Evolutionary conservation across 2,329 filamentous ascomycete species (phyloP).

Genomic region (Blastomyces parvus): DNA sequence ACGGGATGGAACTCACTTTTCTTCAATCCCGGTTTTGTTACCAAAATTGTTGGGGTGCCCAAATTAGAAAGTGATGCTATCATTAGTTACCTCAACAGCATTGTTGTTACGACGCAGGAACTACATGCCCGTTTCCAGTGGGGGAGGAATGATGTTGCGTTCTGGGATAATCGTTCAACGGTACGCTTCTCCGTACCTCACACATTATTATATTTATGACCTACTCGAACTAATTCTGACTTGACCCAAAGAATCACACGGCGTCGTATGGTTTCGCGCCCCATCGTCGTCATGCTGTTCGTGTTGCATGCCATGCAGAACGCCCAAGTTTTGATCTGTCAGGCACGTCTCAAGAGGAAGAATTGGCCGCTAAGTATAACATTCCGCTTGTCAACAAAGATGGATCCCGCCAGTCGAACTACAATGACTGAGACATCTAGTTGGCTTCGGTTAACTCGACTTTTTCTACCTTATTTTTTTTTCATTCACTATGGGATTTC

Average conservation of each 20-base stretch:
- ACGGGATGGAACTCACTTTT: slow-evolving; percentile 54
- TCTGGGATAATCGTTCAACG: slow-evolving; percentile 57
- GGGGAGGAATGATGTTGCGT: slow-evolving; percentile 54
- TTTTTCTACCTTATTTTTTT: background rate
- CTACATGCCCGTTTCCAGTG: slow-evolving; percentile 59
- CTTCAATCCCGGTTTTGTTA: slow-evolving; percentile 51
- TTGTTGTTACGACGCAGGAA: slow-evolving; percentile 53
- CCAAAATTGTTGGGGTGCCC: slow-evolving; percentile 49
- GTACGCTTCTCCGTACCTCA: slow-evolving; percentile 27
- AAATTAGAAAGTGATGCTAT: slow-evolving; percentile 47
- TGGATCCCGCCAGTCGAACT: slow-evolving; percentile 47
- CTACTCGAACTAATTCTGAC: background rate
- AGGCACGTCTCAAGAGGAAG: slow-evolving; percentile 47
- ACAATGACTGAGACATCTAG: slow-evolving; percentile 41
- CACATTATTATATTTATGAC: background rate
- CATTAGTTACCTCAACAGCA: slow-evolving; percentile 44
- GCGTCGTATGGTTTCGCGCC: slow-evolving; percentile 50
- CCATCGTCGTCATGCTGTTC: slow-evolving; percentile 47
- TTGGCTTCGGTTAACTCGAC: background rate
- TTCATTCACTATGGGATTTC: background rate
- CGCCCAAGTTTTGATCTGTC: slow-evolving; percentile 36
- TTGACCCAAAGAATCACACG: slow-evolving; percentile 39
- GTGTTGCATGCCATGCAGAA: slow-evolving; percentile 41
- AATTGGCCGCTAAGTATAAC: slow-evolving; percentile 39
- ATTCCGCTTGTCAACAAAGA: slow-evolving; percentile 47